phyloP scores from a whole-genome alignment of 2,329 filamentous ascomycete species.

The Erysiphe pulchra region DNA sequence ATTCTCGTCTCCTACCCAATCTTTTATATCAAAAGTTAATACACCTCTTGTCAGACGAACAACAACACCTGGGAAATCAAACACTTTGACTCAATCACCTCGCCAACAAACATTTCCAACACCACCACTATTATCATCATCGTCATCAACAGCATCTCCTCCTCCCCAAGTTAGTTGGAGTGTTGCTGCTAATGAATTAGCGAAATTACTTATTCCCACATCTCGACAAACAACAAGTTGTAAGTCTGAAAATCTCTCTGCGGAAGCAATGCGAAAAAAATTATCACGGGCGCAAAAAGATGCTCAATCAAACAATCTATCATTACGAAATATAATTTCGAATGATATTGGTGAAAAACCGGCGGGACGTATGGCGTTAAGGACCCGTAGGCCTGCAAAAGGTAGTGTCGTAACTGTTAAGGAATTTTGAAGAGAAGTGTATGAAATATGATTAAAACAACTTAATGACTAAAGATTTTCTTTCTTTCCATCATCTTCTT shows the following conservation, averaged over 20 bases:
- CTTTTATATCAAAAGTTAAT: constrained; percentile 59
- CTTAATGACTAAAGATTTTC: too few relatives aligned
- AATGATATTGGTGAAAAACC: constrained; percentile 13
- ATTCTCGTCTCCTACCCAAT: constrained; percentile 69
- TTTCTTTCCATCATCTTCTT: too few relatives aligned
- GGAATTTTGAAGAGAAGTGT: too few relatives aligned
- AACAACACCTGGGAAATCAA: constrained; percentile 29
- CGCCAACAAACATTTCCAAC: constrained; percentile 11
- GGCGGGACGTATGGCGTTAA: constrained; percentile 41
- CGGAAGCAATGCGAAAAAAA: constrained; percentile 23
- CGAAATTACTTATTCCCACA: constrained; percentile 54
- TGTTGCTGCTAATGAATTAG: constrained; percentile 58
- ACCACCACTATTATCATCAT: too few relatives aligned
- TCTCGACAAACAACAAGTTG: constrained; percentile 53
- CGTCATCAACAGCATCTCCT: constrained; percentile 11
- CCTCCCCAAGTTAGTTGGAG: constrained; percentile 62
- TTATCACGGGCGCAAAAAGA: constrained; percentile 37
- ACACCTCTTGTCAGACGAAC: constrained; percentile 35
- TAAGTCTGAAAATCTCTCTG: constrained; percentile 52
- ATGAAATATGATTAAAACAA: too few relatives aligned
- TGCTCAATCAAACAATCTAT: constrained; percentile 37
- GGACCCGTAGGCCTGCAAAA: constrained; percentile 38
- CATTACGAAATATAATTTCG: constrained; percentile 11
- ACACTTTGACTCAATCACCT: constrained; percentile 15
- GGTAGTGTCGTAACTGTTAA: too few relatives aligned